Conservation (phyloP, 208 protist species). For the Leishmania guyanensis region DNA sequence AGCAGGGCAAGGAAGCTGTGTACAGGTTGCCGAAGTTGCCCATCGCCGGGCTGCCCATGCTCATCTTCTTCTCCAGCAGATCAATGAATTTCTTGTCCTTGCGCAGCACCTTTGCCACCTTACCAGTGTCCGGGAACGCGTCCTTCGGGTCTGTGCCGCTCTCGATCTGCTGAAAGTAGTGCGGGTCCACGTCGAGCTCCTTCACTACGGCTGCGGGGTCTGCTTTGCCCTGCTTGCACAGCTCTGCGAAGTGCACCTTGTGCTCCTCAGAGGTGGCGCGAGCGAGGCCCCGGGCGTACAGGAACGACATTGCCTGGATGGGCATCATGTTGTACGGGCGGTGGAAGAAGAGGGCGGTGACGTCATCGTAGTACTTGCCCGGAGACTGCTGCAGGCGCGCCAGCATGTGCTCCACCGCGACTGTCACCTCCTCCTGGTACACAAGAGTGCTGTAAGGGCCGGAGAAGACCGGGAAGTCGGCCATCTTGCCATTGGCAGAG, state of each 20-base stretch:
- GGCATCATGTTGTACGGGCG: constrained; percentile 94
- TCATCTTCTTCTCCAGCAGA: constrained; percentile 87
- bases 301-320: constrained; percentile 89
- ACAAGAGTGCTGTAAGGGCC: constrained; percentile 90
- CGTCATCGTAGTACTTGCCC: constrained; percentile 86
- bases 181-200: constrained; percentile 68
- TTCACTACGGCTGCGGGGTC: constrained; percentile 46
- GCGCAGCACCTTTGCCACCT: constrained; percentile 81
- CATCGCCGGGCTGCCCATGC: constrained; percentile 84
- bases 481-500: constrained; percentile 76
- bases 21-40: constrained; percentile 92
- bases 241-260: constrained; percentile 60
- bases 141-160: constrained; percentile 68
- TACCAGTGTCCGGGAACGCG: constrained; percentile 72
- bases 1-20: constrained; percentile 90
- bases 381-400: constrained; percentile 55
- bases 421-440: constrained; percentile 88
- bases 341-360: constrained; percentile 90
- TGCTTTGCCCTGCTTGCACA: constrained; percentile 71
- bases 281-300: constrained; percentile 84
- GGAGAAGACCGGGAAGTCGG: constrained; percentile 92
- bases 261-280: constrained; percentile 71
- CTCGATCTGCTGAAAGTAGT: constrained; percentile 86
- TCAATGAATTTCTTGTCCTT: constrained; percentile 79
- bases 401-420: constrained; percentile 90